Evolutionary conservation across 805 yeast genomes (phyloP).

Genomic region (Grigorovia humatica): DNA sequence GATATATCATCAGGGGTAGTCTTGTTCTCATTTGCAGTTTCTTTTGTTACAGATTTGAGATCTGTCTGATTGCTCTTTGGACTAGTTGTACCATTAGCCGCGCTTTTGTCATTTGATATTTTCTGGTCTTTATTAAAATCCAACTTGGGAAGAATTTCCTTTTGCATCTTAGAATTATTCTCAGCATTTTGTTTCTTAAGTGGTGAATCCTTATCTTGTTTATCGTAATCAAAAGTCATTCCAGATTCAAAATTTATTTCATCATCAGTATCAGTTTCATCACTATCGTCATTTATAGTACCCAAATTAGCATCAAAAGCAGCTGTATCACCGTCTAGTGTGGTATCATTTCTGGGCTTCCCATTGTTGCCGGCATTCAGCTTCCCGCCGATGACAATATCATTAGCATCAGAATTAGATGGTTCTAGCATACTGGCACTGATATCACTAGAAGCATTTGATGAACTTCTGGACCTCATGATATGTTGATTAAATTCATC

Average conservation of each 20-base stretch:
- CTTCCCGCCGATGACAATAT: neutral
- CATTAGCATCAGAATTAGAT: neutral
- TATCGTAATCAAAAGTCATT: slow-evolving; percentile 27
- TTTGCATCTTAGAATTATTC: neutral
- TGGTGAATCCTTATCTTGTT: slow-evolving; percentile 18
- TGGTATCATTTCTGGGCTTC: neutral
- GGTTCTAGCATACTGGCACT: neutral
- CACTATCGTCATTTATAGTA: slow-evolving; percentile 9
- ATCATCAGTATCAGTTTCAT: slow-evolving; percentile 29
- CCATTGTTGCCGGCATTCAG: neutral
- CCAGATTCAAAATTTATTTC: slow-evolving; percentile 22
- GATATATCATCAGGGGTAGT: neutral
- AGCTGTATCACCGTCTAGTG: neutral
- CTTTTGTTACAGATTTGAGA: neutral
- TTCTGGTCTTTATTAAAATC: neutral
- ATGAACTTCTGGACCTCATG: neutral
- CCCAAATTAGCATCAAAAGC: neutral
- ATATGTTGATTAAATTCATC: neutral
- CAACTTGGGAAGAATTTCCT: neutral
- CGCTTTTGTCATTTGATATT: neutral
- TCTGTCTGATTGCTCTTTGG: neutral
- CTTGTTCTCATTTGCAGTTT: neutral
- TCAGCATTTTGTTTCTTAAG: neutral
- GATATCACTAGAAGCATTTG: neutral
- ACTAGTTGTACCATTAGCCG: no score